phyloP scores from a whole-genome alignment of 208 protist species.

The Trypanosoma lewisi region DNA sequence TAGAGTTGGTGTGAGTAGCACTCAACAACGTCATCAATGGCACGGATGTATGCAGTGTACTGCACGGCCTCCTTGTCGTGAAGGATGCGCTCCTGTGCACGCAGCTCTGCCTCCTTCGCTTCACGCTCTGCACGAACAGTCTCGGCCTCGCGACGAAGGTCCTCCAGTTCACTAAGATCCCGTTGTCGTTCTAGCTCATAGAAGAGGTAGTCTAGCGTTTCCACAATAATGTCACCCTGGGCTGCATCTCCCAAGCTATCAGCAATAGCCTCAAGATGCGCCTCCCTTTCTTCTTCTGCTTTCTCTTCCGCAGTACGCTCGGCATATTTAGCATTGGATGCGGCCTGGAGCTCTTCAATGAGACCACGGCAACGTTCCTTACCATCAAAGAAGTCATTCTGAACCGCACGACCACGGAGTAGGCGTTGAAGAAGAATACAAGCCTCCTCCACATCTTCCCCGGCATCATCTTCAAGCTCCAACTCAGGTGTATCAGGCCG shows the following conservation, averaged over 20 bases:
- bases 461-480: slow-evolving; percentile 77
- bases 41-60: slow-evolving; percentile 57
- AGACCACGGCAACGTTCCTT: slow-evolving; percentile 91
- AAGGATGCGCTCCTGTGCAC: slow-evolving; percentile 57
- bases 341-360: slow-evolving; percentile 91
- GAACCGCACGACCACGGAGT: slow-evolving; percentile 88
- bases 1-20: slow-evolving; percentile 71
- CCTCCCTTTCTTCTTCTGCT: slow-evolving; percentile 34
- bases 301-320: slow-evolving; percentile 43
- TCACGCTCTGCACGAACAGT: slow-evolving; percentile 67
- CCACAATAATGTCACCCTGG: slow-evolving; percentile 76
- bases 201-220: slow-evolving; percentile 84
- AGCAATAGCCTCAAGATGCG: slow-evolving; percentile 50
- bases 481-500: slow-evolving; percentile 89
- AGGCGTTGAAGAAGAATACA: slow-evolving; percentile 89
- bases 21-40: slow-evolving; percentile 58
- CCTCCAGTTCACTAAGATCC: slow-evolving; percentile 54
- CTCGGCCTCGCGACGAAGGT: slow-evolving; percentile 63
- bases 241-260: slow-evolving; percentile 54
- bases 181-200: slow-evolving; percentile 83
- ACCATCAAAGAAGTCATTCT: slow-evolving; percentile 94
- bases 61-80: slow-evolving; percentile 76
- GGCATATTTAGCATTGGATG: slow-evolving; percentile 80
- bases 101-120: slow-evolving; percentile 67
- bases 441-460: slow-evolving; percentile 82